These are phyloP conservation scores for Porphyridium purpureum DNA, from an alignment of 23 red algal genomes.

Conservation along the genomic window DNA sequence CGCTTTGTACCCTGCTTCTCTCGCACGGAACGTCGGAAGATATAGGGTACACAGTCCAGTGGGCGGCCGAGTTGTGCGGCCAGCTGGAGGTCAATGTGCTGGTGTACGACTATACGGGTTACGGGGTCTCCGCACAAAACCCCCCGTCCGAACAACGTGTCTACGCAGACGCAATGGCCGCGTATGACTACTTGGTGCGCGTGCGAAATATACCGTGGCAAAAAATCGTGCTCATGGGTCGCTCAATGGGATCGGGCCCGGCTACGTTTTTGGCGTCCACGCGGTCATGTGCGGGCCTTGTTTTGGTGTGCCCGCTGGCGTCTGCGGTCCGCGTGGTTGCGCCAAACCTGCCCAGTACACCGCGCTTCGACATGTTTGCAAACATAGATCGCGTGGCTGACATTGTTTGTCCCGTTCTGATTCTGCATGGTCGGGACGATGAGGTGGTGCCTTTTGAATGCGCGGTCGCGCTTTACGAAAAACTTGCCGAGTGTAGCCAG, in stretches of 20 bases:
- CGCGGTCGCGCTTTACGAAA: too few species aligned
- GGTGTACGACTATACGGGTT: conserved; percentile 75
- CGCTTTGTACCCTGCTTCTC: conserved; percentile 41
- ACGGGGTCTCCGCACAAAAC: conserved; percentile 42
- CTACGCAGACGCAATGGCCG: conserved; percentile 41
- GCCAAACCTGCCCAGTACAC: conserved; percentile 20
- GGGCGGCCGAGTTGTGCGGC: conserved; percentile 21
- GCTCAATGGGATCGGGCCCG: conserved; percentile 37
- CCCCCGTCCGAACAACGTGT: conserved; percentile 34
- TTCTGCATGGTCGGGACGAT: conserved; percentile 53
- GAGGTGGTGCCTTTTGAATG: conserved; percentile 40
- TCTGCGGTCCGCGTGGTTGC: conserved; percentile 39
- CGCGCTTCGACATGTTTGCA: conserved; percentile 50
- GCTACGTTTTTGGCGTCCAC: conserved; percentile 34
- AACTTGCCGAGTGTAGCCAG: too few species aligned
- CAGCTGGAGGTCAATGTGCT: conserved; percentile 32
- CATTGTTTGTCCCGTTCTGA: conserved; percentile 47
- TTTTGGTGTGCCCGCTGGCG: conserved; percentile 49
- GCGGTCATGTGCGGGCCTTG: conserved; percentile 20
- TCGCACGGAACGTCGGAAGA: conserved; percentile 76
- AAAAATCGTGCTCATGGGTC: conserved; percentile 44
- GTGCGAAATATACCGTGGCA: conserved; percentile 10
- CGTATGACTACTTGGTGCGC: conserved; percentile 29
- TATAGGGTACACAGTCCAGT: conserved; percentile 30
- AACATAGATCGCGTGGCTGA: conserved; percentile 35